Percentiles rank a stretch among this genome's conserved stretches.
phyloP scores from a whole-genome alignment of 805 yeast species.

The Danielia oregonensis region DNA sequence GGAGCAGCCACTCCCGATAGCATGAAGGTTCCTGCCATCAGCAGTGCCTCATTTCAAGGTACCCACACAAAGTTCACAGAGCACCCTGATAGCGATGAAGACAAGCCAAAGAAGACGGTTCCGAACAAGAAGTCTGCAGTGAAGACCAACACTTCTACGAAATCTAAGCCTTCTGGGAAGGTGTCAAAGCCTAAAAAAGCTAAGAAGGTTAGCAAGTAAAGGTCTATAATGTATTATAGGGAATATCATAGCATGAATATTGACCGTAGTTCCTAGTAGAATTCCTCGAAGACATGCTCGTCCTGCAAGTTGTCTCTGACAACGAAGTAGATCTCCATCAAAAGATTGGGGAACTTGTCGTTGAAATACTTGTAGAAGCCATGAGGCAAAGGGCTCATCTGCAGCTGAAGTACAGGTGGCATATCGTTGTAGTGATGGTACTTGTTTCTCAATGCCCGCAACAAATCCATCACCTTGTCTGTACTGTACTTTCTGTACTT shows the following conservation, averaged over 20 bases:
- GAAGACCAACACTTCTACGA: conserved; percentile 2
- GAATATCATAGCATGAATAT: too few relatives aligned
- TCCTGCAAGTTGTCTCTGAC: conserved; percentile 53
- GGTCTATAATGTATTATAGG: neutral
- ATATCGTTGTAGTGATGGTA: conserved; percentile 92
- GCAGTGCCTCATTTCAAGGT: conserved; percentile 49
- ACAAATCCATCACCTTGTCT: conserved; percentile 73
- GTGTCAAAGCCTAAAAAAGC: conserved; percentile 1
- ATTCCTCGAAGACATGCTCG: conserved; percentile 56
- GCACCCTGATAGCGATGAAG: conserved; percentile 2
- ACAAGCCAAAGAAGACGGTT: conserved; percentile 3
- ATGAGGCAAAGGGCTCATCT: conserved; percentile 77
- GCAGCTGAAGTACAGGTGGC: conserved; percentile 58
- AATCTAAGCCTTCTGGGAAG: conserved; percentile 4
- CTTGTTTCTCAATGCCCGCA: conserved; percentile 88
- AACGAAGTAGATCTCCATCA: conserved; percentile 70
- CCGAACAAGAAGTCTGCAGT: conserved; percentile 4
- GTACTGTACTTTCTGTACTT: conserved; percentile 86
- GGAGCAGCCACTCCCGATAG: conserved; percentile 27
- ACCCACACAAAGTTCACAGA: conserved; percentile 49
- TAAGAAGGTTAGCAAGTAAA: conserved; percentile 2
- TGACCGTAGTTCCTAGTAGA: too few relatives aligned
- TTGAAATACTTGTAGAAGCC: conserved; percentile 82
- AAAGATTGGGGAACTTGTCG: conserved; percentile 67
- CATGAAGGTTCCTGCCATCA: conserved; percentile 47